Percentiles rank a stretch among this genome's conserved stretches.
These are phyloP conservation scores for Lepiota brunneoincarnata DNA, from an alignment of 768 basidiomycete species.

Conservation along the genomic window DNA sequence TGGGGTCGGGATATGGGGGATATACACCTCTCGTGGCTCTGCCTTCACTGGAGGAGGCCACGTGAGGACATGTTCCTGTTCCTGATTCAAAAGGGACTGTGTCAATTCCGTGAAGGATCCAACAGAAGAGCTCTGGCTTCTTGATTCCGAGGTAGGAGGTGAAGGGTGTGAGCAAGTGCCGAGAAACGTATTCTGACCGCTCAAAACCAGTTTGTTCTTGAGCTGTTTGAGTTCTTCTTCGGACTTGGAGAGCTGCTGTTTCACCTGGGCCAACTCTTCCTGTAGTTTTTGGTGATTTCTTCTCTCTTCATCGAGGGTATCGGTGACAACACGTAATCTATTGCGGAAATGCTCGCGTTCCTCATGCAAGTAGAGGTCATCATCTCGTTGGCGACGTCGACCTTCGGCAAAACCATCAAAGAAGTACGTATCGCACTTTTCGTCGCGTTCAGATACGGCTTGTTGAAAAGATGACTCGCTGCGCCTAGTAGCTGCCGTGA, in stretches of 20 bases:
- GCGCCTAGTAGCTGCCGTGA: not conserved
- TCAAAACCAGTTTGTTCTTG: not conserved
- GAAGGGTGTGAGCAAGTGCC: not conserved
- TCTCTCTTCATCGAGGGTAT: not conserved
- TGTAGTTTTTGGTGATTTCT: not conserved
- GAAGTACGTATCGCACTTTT: slow-evolving; percentile 2
- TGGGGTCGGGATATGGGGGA: not conserved
- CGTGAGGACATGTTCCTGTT: no score
- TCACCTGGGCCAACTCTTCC: not conserved
- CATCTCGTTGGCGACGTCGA: not conserved
- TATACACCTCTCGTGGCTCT: not conserved
- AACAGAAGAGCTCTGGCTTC: slow-evolving; percentile 5
- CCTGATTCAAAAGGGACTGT: no score
- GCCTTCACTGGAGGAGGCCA: not conserved
- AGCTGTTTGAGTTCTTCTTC: not conserved
- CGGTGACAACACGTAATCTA: not conserved
- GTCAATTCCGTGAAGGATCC: slow-evolving; percentile 3
- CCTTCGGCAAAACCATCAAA: slow-evolving; percentile 8
- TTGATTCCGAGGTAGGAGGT: not conserved
- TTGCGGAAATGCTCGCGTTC: not conserved
- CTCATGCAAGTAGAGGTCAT: not conserved
- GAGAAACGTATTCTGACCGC: not conserved
- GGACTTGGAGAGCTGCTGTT: not conserved
- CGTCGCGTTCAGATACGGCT: not conserved
- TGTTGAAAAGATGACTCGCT: not conserved